Base-by-base conservation (phyloP, 2,329 filamentous ascomycete genomes). In the Aschersonia sp. region DNA sequence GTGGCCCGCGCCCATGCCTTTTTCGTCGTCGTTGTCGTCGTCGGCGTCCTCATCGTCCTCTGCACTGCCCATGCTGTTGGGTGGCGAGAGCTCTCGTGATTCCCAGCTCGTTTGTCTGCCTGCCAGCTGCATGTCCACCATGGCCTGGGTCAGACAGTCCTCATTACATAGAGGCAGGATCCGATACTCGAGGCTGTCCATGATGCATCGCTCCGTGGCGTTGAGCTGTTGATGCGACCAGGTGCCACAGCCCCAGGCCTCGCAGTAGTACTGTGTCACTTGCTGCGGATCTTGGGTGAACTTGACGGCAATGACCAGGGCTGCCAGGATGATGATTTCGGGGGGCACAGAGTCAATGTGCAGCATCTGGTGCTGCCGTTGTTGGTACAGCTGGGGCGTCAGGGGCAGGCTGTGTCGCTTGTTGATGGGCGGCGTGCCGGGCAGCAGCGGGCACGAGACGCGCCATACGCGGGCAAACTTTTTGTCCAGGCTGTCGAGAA, bases 171-270 rank as follows among this genome's bases (percentile, higher is more conserved):
- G 66, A 5, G 77, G 77, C 61, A 82, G 62, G 57, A 84, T 75
- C 48, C 78, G 71, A 61, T 81, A 84, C 52, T 72, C 69, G 44
- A 84, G 67, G 59, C 73, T 78, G 65, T 81, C 76, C 69, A 83
- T 75, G 54, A 84, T 73, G 61, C 72, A 75, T 44, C 75, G 68
- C 61, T 84, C 79, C 1, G 80, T 82, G 45, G 71, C 71, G 54
- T 81, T 82, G 55, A 84, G 70, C 65, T 84, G 78, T 48, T 73
- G 69, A 55, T 69, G 71, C 2, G 76, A 73, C 78, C 80, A 84
- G 45, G 73, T 56, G 45, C 67, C 65, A 30, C 62, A 65, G 29
- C 74, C 78, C 76, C 78, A 82, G 31, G 59, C 61, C 12, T 65
- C 56, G 51, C 69, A 67, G 62, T 78, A 82, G 56, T 73, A 72